Percentiles rank a stretch among this genome's conserved stretches.
Conservation (phyloP, 768 basidiomycete species). For the Clitopilus passeckerianus region DNA sequence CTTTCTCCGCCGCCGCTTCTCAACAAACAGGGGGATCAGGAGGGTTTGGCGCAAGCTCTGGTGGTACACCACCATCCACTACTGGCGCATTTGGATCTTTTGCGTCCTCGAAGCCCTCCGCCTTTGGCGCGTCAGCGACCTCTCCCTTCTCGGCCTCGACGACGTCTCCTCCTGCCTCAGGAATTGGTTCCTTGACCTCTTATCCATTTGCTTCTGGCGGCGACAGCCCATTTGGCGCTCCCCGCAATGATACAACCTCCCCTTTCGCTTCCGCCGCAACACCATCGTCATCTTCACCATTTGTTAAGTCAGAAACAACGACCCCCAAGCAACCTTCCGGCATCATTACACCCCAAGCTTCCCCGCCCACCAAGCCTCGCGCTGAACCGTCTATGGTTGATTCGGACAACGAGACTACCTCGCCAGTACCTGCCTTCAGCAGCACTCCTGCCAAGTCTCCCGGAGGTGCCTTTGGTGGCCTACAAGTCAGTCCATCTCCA, state of each 20-base stretch:
- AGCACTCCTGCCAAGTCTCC: background rate
- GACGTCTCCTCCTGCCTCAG: constrained; percentile 2
- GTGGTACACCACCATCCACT: background rate
- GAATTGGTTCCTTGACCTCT: constrained; percentile 1
- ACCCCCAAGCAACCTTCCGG: constrained; percentile 1
- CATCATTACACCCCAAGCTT: constrained; percentile 2
- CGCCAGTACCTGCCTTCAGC: constrained; percentile 15
- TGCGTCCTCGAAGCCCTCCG: constrained; percentile 16
- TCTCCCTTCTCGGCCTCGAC: background rate
- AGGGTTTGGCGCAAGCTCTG: background rate
- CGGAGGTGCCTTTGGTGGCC: constrained; percentile 33
- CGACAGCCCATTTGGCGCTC: constrained; percentile 4
- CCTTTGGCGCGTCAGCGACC: constrained; percentile 16
- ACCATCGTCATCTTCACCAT: background rate
- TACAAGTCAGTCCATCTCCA: constrained; percentile 27
- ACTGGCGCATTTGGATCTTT: constrained; percentile 19
- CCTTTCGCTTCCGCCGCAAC: constrained; percentile 3
- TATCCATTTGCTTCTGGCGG: background rate
- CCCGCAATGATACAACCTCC: constrained; percentile 2
- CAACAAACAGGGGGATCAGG: background rate
- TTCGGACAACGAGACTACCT: constrained; percentile 13
- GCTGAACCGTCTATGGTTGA: background rate
- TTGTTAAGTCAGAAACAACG: constrained; percentile 1
- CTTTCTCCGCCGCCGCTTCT: constrained; percentile 4
- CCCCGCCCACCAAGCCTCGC: constrained; percentile 16